Percentiles rank a stretch among this genome's conserved stretches.
phyloP scores from a whole-genome alignment of 2,329 filamentous ascomycete genomes.

The Nemania abortiva region DNA sequence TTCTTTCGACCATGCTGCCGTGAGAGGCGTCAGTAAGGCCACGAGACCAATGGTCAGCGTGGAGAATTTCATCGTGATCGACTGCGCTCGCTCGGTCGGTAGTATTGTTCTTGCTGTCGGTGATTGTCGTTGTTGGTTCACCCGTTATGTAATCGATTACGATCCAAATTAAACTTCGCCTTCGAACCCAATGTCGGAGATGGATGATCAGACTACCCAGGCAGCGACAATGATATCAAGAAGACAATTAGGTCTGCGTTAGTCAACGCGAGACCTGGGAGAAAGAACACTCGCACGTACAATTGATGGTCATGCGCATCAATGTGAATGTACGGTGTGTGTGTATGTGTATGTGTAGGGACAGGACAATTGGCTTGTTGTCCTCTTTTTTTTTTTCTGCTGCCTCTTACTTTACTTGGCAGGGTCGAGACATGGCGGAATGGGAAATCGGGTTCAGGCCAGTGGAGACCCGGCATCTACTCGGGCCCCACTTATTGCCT shows the following conservation, averaged over 20 bases:
- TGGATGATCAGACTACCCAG: background rate
- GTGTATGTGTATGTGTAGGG: background rate
- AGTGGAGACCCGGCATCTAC: background rate
- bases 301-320: conserved; percentile 21
- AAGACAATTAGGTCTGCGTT: conserved; percentile 11
- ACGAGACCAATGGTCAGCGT: conserved; percentile 76
- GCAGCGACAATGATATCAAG: no score
- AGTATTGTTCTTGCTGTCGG: background rate
- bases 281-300: background rate
- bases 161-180: background rate
- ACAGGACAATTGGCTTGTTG: conserved; percentile 19
- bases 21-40: conserved; percentile 74
- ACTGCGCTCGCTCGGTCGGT: background rate
- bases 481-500: background rate
- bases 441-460: conserved; percentile 11
- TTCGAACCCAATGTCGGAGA: background rate
- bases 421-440: conserved; percentile 11
- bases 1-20: conserved; percentile 87
- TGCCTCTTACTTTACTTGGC: conserved; percentile 9
- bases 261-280: conserved; percentile 13
- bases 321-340: background rate
- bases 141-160: background rate
- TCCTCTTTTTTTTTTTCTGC: conserved; percentile 20
- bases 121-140: background rate
- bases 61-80: conserved; percentile 76